A percentile compares a stretch with the other conserved stretches of the same genome.
Conservation (phyloP, 1,284 basidiomycete species). For the Sphagnurus paluster region DNA sequence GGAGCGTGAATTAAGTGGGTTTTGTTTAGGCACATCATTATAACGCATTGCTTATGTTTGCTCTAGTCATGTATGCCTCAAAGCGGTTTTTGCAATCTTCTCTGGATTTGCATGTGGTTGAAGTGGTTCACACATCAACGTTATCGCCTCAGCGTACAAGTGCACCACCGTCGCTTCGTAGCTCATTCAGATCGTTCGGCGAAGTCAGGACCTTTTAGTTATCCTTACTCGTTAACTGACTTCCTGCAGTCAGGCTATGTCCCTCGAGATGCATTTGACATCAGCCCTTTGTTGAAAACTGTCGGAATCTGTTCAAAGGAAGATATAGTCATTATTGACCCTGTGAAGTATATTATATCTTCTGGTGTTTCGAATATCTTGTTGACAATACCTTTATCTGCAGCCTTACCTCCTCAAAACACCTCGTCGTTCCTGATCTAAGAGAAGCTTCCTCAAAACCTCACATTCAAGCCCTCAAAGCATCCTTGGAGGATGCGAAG, state of each 20-base stretch:
- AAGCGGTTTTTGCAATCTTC: constrained; percentile 61
- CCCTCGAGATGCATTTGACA: constrained; percentile 63
- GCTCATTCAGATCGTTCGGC: constrained; percentile 46
- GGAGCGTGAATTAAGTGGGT: constrained; percentile 36
- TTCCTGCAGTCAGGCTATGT: constrained; percentile 62
- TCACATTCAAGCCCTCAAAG: constrained; percentile 54
- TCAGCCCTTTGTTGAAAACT: constrained; percentile 58
- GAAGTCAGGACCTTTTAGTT: constrained; percentile 43
- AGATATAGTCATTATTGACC: constrained; percentile 64
- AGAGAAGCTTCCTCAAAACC: constrained; percentile 38
- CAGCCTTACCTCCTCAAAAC: constrained; percentile 24
- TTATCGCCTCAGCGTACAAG: constrained; percentile 31
- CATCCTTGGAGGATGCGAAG: constrained; percentile 55
- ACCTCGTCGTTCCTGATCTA: constrained; percentile 60
- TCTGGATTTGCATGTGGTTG: constrained; percentile 41
- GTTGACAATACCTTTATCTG: constrained; percentile 35
- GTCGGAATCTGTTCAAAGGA: constrained; percentile 65
- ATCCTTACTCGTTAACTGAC: constrained; percentile 7
- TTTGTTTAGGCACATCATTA: not conserved
- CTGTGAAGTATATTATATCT: constrained; percentile 49
- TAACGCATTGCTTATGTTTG: not conserved
- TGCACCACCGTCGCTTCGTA: constrained; percentile 9
- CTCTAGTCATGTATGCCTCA: constrained; percentile 63
- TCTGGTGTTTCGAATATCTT: constrained; percentile 25
- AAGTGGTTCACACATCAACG: constrained; percentile 42